Evolutionary conservation across 306 rosid genomes (phyloP), one percentile per base, ranked within the genome.

Genomic region (Chamaecrista fasciculata): DNA sequence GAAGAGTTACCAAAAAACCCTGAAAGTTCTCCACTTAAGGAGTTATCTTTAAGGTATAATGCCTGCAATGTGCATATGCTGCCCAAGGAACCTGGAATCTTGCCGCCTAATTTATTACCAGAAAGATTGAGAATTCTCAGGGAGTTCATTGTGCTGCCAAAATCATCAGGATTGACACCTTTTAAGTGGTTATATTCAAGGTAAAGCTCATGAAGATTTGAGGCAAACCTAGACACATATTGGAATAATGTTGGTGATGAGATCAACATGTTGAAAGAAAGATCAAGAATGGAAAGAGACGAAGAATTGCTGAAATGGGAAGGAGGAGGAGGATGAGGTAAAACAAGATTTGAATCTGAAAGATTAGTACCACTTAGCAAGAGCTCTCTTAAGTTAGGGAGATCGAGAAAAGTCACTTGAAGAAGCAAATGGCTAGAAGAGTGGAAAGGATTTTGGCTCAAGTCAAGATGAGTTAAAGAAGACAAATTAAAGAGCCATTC

Each of bases 281-380:
- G 55, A 59, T 78, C 74, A 58, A 78, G 60, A 43, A 24, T 21
- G 16, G 52, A 2, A 21, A 60, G 69, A 39, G 66, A 56, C 15
- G 33, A 37, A 15, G 40, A 65, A 43, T 57, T 15, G 40, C 7
- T 29, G 20, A 14, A 57, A 29, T 19, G 11, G 3, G 62, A 20
- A 26, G 40, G n/a, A n/a, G n/a, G n/a, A n/a, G n/a, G n/a, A n/a
- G n/a, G n/a, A n/a, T n/a, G n/a, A n/a, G n/a, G n/a, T n/a, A n/a
- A n/a, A n/a, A n/a, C n/a, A n/a, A n/a, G n/a, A n/a, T n/a, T n/a
- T n/a, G n/a, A n/a, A n/a, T n/a, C n/a, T n/a, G n/a, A n/a, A n/a
- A n/a, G n/a, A n/a, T n/a, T n/a, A n/a, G n/a, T n/a, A n/a, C n/a
- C n/a, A n/a, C n/a, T n/a, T n/a, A n/a, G n/a, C n/a, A n/a, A n/a